Base-by-base conservation (phyloP, 1,139 yeast genomes). In the Debaryomyces fabryi region DNA sequence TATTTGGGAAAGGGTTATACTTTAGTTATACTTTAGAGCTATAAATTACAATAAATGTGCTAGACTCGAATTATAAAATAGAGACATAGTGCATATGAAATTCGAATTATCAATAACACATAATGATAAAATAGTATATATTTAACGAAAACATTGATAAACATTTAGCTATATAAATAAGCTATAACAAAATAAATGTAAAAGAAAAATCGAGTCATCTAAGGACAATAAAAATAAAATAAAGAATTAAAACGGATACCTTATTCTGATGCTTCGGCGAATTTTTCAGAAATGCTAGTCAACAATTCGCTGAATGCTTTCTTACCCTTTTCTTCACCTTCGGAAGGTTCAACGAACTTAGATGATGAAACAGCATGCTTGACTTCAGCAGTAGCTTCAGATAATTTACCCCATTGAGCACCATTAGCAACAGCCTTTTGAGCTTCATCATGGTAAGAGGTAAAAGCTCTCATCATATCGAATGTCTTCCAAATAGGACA, bases 401-500 rank as follows among this genome's bases (percentile, higher is more conserved):
- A 67, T 58, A 93, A 81, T 76, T 90, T 92, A 56, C 88, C 82
- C 99, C 99, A 93, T 67, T 82, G 84, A 36, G 96, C 96, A 64
- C 99, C 98, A 63, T 88, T 85, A 43, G 97, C 81, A 56, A 92
- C 87, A 13, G 98, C 96, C 78, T 90, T 92, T 76, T 92, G 98
- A 32, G 99, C 98, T 76, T 93, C 98, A 58, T 93, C 97, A 65
- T 88, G 85, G 74, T 93, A 93, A 39, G 91, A 73, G 54, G 91
- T 84, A 63, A 93, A 93, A 20, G 93, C 86, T 72, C 88, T 90
- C 97, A 93, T 91, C 99, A 93, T 93, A 68, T 90, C 96, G 62
- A 83, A 87, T 49, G 99, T 93, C 81, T 93, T 93, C 99, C 99
- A 93, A 65, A 93, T 88, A 60, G 99, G 99, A 76, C 99, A 93